Conservation (phyloP, 257 asterid species). For the Solanum appendiculatum region DNA sequence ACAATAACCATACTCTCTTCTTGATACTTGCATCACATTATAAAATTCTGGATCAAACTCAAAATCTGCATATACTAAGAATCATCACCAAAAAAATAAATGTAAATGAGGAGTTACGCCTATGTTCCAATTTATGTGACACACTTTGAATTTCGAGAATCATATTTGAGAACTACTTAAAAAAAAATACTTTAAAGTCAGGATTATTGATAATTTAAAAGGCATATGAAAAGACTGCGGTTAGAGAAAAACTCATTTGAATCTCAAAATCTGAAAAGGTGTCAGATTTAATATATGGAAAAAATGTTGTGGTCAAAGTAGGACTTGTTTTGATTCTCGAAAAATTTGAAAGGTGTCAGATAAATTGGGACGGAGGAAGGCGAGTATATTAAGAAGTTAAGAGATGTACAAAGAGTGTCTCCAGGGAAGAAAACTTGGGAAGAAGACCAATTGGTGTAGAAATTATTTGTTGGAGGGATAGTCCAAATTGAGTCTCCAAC, state of each 20-base stretch:
- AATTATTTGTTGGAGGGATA: slow-evolving; percentile 37
- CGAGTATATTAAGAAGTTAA: not conserved
- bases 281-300: too few relatives aligned
- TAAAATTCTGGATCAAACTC: slow-evolving; percentile 46
- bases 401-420: slow-evolving; percentile 45
- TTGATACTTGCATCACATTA: slow-evolving; percentile 46
- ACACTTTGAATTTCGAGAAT: not conserved
- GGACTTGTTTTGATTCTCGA: not conserved
- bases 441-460: slow-evolving; percentile 65
- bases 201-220: too few relatives aligned
- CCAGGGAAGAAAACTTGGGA: slow-evolving; percentile 34
- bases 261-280: not conserved
- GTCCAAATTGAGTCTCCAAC: slow-evolving; percentile 77
- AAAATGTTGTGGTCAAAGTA: not conserved
- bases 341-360: not conserved
- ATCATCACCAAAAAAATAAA: not conserved
- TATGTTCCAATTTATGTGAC: not conserved
- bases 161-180: too few relatives aligned
- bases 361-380: not conserved
- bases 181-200: too few relatives aligned
- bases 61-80: slow-evolving; percentile 32
- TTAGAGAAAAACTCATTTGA: not conserved
- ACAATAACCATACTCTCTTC: slow-evolving; percentile 40
- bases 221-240: too few relatives aligned
- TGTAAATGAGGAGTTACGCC: not conserved